Percentiles rank a stretch among this genome's conserved stretches.
Conservation (phyloP, 768 basidiomycete genomes). For the Pleurotus citrinopileatus region DNA sequence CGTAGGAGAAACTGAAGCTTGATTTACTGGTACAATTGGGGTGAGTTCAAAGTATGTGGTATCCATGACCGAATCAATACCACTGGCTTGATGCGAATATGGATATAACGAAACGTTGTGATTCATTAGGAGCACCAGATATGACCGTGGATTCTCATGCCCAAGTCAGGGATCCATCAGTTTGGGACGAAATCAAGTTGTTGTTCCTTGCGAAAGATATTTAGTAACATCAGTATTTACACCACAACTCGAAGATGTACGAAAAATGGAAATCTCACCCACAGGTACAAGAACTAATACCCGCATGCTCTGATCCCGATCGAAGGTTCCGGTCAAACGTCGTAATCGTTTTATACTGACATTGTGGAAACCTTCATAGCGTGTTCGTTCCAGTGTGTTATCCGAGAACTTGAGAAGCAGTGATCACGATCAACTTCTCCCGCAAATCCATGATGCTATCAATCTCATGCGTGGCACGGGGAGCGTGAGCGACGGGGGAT, state of each 20-base stretch:
- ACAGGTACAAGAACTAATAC: background rate
- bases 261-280: background rate
- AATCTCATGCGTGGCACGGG: background rate
- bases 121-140: background rate
- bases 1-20: conserved; percentile 36
- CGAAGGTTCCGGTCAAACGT: background rate
- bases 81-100: background rate
- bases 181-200: conserved; percentile 6
- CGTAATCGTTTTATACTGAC: conserved; percentile 8
- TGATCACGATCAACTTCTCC: conserved; percentile 5
- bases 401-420: background rate
- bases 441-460: conserved; percentile 11
- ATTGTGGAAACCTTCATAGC: conserved; percentile 5
- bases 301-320: conserved; percentile 9
- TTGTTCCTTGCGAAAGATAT: background rate
- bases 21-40: background rate
- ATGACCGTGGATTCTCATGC: background rate
- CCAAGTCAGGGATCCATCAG: background rate
- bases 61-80: no score
- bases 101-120: background rate
- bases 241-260: background rate
- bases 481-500: background rate
- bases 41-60: no score
- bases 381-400: background rate
- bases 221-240: background rate